Conservation (phyloP, 257 asterid genomes). For the Solanum megistacrolobum region DNA sequence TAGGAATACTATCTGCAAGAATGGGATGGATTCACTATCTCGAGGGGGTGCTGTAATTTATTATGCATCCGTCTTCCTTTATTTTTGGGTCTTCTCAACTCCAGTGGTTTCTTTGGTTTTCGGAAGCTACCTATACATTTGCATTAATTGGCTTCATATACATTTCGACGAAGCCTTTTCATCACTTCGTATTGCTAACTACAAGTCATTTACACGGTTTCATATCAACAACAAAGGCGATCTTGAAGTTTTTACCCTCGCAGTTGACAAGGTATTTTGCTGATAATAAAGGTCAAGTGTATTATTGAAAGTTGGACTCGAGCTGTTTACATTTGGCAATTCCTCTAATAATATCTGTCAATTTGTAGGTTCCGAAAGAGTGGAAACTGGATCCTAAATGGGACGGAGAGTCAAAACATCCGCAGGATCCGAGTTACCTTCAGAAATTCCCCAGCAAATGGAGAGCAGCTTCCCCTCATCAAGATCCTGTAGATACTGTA, state of each 20-base stretch:
- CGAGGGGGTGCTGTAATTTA: constrained; percentile 75
- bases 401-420: constrained; percentile 63
- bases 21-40: constrained; percentile 72
- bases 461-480: constrained; percentile 56
- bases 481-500: constrained; percentile 69
- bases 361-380: constrained; percentile 76
- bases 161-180: constrained; percentile 99
- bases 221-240: constrained; percentile 64
- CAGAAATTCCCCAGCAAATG: constrained; percentile 82
- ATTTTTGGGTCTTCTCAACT: constrained; percentile 96
- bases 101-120: constrained; percentile 88
- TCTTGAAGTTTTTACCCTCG: constrained; percentile 93
- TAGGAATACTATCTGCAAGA: constrained; percentile 75
- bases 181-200: constrained; percentile 90
- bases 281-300: not conserved
- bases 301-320: not conserved
- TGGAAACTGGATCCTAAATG: constrained; percentile 92
- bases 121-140: constrained; percentile 90
- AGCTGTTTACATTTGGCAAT: not conserved
- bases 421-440: constrained; percentile 40
- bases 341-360: not conserved
- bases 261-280: constrained; percentile 75
- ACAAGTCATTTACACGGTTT: constrained; percentile 92
- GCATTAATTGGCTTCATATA: constrained; percentile 95
- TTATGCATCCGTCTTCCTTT: constrained; percentile 92